A percentile compares a stretch with the other conserved stretches of the same genome.
phyloP scores from a whole-genome alignment of 805 yeast species.

The Citeromyces nyonsensis region DNA sequence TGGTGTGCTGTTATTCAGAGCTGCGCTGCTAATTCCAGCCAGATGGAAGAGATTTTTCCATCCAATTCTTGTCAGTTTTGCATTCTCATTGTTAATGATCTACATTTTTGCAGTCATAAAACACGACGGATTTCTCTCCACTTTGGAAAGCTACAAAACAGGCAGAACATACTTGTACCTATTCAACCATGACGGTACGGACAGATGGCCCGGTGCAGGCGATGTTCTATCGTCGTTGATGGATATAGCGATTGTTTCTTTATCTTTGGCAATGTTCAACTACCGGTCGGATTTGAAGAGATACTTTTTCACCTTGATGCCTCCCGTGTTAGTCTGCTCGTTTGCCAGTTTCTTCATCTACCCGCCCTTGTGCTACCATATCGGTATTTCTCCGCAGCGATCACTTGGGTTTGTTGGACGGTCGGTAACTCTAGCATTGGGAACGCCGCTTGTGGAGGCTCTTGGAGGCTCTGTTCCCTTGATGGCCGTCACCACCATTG shows the following conservation, averaged over 20 bases:
- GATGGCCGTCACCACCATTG: constrained; percentile 66
- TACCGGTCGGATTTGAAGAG: constrained; percentile 47
- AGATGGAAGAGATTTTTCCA: constrained; percentile 38
- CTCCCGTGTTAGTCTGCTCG: constrained; percentile 41
- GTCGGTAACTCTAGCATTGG: constrained; percentile 66
- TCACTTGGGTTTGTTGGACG: constrained; percentile 69
- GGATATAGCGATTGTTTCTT: constrained; percentile 65
- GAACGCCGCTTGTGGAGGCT: constrained; percentile 57
- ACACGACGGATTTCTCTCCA: constrained; percentile 29
- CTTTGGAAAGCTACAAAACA: constrained; percentile 43
- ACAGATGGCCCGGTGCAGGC: constrained; percentile 66
- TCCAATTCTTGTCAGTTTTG: constrained; percentile 58
- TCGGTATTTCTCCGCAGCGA: constrained; percentile 45
- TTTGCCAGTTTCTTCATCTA: constrained; percentile 48
- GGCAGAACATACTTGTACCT: constrained; percentile 51
- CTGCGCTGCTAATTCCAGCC: constrained; percentile 27
- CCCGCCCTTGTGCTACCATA: constrained; percentile 50
- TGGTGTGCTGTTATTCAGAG: constrained; percentile 39
- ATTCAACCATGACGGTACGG: constrained; percentile 23
- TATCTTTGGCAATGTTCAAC: constrained; percentile 65
- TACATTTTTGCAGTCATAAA: constrained; percentile 44
- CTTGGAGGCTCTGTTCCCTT: constrained; percentile 55
- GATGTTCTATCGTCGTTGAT: constrained; percentile 55
- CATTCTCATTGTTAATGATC: constrained; percentile 43
- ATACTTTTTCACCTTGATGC: constrained; percentile 41